These are phyloP conservation scores for Nicotiana noctiflora DNA, from an alignment of 257 asterid species.

Conservation along the genomic window DNA sequence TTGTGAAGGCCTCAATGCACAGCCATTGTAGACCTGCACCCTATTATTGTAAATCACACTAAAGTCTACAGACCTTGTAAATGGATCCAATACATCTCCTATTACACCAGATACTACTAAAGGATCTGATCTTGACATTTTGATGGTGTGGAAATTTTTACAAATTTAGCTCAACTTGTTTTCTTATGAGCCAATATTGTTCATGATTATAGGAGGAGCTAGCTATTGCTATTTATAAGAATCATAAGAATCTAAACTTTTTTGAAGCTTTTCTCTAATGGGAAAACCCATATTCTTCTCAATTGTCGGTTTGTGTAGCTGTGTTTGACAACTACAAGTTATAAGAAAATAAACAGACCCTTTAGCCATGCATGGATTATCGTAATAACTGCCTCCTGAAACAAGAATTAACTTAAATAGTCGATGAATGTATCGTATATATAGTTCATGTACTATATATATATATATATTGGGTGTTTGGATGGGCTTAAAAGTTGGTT, in stretches of 20 bases:
- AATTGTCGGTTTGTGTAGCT: neutral
- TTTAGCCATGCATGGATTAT: no score
- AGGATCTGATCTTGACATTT: constrained; percentile 50
- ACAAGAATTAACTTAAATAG: no score
- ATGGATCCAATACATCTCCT: constrained; percentile 62
- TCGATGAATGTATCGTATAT: no score
- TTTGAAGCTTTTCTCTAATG: neutral
- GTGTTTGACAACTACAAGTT: no score
- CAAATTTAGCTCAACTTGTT: neutral
- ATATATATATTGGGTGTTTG: no score
- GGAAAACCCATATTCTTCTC: neutral
- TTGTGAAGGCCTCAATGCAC: constrained; percentile 56
- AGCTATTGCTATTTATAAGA: neutral
- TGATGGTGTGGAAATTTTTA: neutral
- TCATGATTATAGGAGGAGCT: neutral
- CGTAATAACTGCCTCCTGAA: no score
- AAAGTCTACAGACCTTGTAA: constrained; percentile 39
- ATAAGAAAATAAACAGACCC: no score
- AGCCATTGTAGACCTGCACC: constrained; percentile 39
- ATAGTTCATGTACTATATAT: no score
- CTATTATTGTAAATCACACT: constrained; percentile 27
- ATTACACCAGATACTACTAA: constrained; percentile 51
- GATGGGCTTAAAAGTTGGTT: no score
- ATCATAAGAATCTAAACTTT: neutral
- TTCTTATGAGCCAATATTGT: neutral